Percentiles rank a stretch among this genome's conserved stretches.
Evolutionary conservation across 225 moss, liverwort and hornwort genomes (phyloP).

Genomic region (Bryum argenteum): DNA sequence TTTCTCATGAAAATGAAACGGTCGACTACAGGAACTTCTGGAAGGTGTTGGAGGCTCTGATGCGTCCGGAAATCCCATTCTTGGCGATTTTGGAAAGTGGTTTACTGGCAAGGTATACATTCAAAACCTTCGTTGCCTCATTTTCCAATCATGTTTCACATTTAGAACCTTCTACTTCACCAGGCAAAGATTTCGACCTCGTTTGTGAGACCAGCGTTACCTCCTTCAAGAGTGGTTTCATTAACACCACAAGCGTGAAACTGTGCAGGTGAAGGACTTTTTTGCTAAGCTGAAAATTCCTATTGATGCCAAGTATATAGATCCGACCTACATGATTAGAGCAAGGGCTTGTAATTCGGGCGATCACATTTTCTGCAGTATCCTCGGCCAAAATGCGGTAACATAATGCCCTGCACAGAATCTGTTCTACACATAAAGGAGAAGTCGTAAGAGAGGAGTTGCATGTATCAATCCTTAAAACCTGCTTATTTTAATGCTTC

Average conservation of each 20-base stretch:
- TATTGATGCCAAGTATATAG: conserved; percentile 88
- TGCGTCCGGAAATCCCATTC: conserved; percentile 87
- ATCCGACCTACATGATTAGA: conserved; percentile 96
- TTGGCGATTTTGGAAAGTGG: conserved; percentile 98
- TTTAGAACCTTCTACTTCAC: neutral
- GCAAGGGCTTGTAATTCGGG: conserved; percentile 87
- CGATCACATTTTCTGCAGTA: conserved; percentile 89
- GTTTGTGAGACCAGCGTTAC: neutral
- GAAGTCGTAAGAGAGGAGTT: too few species aligned
- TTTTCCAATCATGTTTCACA: neutral
- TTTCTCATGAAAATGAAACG: neutral
- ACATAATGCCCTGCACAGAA: neutral
- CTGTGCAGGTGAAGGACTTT: conserved; percentile 68
- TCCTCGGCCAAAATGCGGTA: conserved; percentile 88
- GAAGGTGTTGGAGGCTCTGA: conserved; percentile 78
- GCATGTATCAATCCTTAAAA: too few species aligned
- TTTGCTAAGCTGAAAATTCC: conserved; percentile 67
- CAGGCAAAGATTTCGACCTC: neutral
- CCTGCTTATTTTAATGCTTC: neutral
- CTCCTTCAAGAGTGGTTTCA: neutral
- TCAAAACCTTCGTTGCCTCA: neutral
- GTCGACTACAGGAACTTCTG: conserved; percentile 64
- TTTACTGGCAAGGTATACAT: conserved; percentile 66
- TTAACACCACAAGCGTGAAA: neutral
- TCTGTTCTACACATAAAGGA: too few species aligned